phyloP scores from a whole-genome alignment of 169 alveolate species.

The Amoebophrya sp. region DNA sequence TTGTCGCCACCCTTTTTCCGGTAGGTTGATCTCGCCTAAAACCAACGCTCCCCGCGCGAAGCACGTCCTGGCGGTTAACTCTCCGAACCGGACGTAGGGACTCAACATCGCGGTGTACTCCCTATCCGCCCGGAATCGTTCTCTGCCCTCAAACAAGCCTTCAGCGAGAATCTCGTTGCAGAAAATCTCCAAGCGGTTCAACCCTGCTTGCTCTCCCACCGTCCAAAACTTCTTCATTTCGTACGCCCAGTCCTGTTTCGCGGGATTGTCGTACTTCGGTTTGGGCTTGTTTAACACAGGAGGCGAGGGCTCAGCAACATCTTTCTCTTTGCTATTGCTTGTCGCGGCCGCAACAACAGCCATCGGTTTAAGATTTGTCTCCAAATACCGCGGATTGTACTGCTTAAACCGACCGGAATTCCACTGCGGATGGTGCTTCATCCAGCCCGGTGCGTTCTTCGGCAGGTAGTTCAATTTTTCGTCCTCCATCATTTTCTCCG shows the following conservation, averaged over 20 bases:
- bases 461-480: not conserved
- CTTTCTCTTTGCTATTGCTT: no score
- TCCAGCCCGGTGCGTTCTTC: not conserved
- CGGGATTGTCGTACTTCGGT: no score
- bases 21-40: not conserved
- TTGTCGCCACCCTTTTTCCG: not conserved
- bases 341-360: no score
- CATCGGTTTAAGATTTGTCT: no score
- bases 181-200: not conserved
- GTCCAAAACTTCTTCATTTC: constrained; percentile 12
- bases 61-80: not conserved
- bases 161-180: not conserved
- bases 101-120: not conserved
- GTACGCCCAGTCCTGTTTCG: not conserved
- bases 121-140: not conserved
- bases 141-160: not conserved
- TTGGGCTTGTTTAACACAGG: no score
- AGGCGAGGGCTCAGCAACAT: no score
- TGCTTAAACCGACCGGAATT: not conserved
- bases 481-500: not conserved
- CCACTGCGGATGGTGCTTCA: not conserved
- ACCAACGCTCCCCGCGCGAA: not conserved
- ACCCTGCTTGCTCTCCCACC: not conserved
- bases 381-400: not conserved
- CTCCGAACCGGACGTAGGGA: constrained; percentile 17